phyloP scores from a whole-genome alignment of 331 rosid genomes.

The Spiraea crenata region DNA sequence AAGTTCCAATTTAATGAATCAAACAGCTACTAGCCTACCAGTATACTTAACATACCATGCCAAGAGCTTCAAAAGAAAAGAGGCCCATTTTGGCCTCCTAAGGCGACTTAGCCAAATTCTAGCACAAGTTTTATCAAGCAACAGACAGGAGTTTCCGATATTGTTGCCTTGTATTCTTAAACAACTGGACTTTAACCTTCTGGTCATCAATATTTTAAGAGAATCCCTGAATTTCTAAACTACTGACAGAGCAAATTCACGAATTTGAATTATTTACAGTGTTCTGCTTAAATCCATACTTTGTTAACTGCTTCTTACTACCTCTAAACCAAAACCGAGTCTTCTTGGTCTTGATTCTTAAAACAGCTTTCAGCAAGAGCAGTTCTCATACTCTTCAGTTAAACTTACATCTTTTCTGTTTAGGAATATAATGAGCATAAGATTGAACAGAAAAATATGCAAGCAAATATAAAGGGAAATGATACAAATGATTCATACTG shows the following conservation, averaged over 20 bases:
- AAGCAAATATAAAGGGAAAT: not conserved
- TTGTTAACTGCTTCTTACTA: too few relatives aligned
- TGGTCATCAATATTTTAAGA: not conserved
- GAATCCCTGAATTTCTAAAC: too few relatives aligned
- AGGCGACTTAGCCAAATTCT: not conserved
- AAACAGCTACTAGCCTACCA: not conserved
- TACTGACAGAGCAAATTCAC: too few relatives aligned
- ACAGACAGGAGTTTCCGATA: too few relatives aligned
- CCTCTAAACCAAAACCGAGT: too few relatives aligned
- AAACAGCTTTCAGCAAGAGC: not conserved
- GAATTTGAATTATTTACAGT: too few relatives aligned
- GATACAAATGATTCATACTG: not conserved
- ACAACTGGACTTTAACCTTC: not conserved
- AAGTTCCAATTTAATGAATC: constrained; percentile 3
- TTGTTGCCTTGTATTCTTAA: too few relatives aligned
- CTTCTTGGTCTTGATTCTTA: not conserved
- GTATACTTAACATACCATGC: not conserved
- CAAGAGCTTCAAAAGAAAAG: not conserved
- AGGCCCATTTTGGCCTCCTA: not conserved
- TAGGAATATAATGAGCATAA: not conserved
- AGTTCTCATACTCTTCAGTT: not conserved
- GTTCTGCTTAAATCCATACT: too few relatives aligned
- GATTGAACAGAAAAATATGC: not conserved
- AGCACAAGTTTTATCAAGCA: too few relatives aligned
- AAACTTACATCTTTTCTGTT: too few relatives aligned